phyloP scores from a whole-genome alignment of 495 filamentous ascomycete genomes.

The Aspergillus saccharolyticus region DNA sequence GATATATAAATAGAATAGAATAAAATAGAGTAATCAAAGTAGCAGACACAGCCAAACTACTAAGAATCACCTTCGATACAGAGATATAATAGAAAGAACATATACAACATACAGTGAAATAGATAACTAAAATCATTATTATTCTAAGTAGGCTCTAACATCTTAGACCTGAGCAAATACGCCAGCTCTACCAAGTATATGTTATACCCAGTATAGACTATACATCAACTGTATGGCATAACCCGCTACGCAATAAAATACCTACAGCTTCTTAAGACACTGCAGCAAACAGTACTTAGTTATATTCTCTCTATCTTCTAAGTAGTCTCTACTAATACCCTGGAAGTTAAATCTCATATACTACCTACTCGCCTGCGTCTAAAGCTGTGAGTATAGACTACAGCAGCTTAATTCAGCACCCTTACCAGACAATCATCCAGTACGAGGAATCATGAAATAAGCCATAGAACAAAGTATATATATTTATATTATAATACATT shows the following conservation, averaged over 20 bases:
- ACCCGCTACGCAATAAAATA: constrained; percentile 19
- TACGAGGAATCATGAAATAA: not conserved
- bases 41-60: constrained; percentile 17
- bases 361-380: constrained; percentile 13
- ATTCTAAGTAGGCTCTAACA: constrained; percentile 14
- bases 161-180: constrained; percentile 20
- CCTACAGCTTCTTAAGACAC: constrained; percentile 12
- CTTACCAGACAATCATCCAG: no score
- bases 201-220: constrained; percentile 19
- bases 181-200: constrained; percentile 24
- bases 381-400: constrained; percentile 4
- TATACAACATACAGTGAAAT: constrained; percentile 22
- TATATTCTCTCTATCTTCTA: constrained; percentile 16
- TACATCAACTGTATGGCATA: constrained; percentile 19
- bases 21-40: constrained; percentile 13
- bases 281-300: constrained; percentile 13
- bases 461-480: constrained; percentile 16
- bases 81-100: constrained; percentile 21
- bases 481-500: constrained; percentile 4
- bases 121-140: constrained; percentile 16
- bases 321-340: constrained; percentile 10
- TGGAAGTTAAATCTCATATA: constrained; percentile 12
- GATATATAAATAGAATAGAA: constrained; percentile 14
- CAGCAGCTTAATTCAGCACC: constrained; percentile 5
- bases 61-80: constrained; percentile 20